Conservation (phyloP, 495 filamentous ascomycete genomes). For the Hamigera avellanea region DNA sequence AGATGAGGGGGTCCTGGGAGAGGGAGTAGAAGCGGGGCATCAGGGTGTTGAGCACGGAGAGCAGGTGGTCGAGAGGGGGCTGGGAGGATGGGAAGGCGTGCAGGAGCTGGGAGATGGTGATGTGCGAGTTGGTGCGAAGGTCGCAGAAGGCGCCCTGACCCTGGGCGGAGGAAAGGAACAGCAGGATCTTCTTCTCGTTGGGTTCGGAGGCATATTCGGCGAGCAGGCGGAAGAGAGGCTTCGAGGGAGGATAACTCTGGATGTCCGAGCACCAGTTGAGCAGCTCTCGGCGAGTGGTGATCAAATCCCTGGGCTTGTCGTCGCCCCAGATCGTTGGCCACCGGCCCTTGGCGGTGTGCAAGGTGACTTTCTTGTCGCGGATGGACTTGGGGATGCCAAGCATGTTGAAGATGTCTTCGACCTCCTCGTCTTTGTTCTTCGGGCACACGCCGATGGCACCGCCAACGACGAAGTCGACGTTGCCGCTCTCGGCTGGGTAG, state of each 20-base stretch:
- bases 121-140: conserved; percentile 77
- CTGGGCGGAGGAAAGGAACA: conserved; percentile 78
- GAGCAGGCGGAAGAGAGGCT: conserved; percentile 72
- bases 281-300: conserved; percentile 81
- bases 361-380: conserved; percentile 65
- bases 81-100: conserved; percentile 85
- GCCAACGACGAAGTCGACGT: conserved; percentile 89
- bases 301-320: conserved; percentile 68
- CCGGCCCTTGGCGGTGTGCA: conserved; percentile 68
- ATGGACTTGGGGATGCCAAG: conserved; percentile 66
- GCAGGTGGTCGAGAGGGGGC: conserved; percentile 69
- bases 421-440: conserved; percentile 65
- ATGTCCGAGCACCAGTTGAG: conserved; percentile 93
- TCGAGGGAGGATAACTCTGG: conserved; percentile 84
- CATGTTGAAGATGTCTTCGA: conserved; percentile 73
- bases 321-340: conserved; percentile 99
- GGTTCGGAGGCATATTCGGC: conserved; percentile 72
- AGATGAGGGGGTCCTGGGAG: conserved; percentile 87
- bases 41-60: conserved; percentile 69
- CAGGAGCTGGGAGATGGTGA: conserved; percentile 75
- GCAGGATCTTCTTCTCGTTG: conserved; percentile 77
- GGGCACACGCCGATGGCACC: conserved; percentile 90
- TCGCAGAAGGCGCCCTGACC: conserved; percentile 93
- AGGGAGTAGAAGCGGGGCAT: conserved; percentile 99
- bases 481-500: conserved; percentile 73